Evolutionary conservation across 2,329 filamentous ascomycete genomes (phyloP), one percentile per base, ranked within the genome.

Genomic region (Madurella fahalii): DNA sequence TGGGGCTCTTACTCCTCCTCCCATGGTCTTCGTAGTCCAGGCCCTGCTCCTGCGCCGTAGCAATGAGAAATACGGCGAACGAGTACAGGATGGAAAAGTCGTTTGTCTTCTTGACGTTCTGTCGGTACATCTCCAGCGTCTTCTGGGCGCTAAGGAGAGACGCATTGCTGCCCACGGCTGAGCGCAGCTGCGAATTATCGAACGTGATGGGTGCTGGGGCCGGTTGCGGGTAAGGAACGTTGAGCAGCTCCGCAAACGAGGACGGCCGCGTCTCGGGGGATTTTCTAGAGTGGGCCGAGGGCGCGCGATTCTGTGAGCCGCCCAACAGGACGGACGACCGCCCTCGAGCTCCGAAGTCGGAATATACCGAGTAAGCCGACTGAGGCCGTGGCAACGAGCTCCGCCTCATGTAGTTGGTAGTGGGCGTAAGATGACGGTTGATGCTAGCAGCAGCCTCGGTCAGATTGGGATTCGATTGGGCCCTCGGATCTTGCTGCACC

Each of bases 21-120:
- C 69, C 70, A 45, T 72, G 69, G 52, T 79, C 76, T 1, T 79
- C 74, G 44, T 74, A 69, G 56, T 81, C 76, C 17, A 86, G 65
- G 2, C 84, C 85, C 67, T 88, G 82, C 67, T 95, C 89, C 68
- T 90, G 87, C 40, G 93, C 92, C 1, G 90, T 87, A 45, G 92
- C 89, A 62, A 97, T 87, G 76, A 99, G 84, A 70, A 95, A 96
- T 39, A 97, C 82, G 2, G 94, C 94, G 72, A 99, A 97, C 31
- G 95, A 94, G 71, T 97, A 97, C 71, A 96, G 91, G 34, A 95
- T 89, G 4, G 88, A 86, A 15, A 86, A 80, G 70, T 96, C 91
- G 59, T 88, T 94, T 2, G 94, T 95, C 76, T 99, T 99, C 75
- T 96, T 97, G 55, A 96, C 90, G 67, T 97, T 99, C 52, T 87